Conservation (phyloP, 106 monocot species). For the Vanilla planifolia region DNA sequence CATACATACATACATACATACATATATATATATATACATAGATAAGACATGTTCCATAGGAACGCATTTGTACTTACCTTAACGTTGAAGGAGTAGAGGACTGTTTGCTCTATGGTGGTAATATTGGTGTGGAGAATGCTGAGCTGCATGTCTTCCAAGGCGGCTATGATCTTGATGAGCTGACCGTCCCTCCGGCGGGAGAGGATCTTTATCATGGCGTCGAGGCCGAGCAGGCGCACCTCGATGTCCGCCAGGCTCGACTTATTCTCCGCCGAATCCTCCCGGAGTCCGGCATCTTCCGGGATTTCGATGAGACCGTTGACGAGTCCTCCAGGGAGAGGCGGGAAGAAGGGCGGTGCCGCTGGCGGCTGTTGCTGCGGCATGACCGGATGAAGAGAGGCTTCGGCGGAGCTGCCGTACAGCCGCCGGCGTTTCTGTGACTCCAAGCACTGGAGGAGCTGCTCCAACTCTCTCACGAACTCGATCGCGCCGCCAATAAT, state of each 20-base stretch:
- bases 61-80: conserved; percentile 29
- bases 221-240: conserved; percentile 54
- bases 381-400: conserved; percentile 9
- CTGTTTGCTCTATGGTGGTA: conserved; percentile 88
- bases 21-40: neutral
- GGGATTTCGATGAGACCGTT: conserved; percentile 2
- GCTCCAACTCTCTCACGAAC: conserved; percentile 82
- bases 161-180: conserved; percentile 59
- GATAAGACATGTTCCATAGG: neutral
- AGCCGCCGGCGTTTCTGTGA: conserved; percentile 72
- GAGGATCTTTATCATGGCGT: conserved; percentile 75
- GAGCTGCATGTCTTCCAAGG: conserved; percentile 78
- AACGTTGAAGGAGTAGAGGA: conserved; percentile 90
- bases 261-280: conserved; percentile 72
- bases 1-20: neutral
- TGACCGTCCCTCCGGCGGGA: conserved; percentile 55
- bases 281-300: conserved; percentile 9
- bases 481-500: conserved; percentile 89
- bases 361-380: conserved; percentile 12
- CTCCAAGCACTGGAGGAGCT: conserved; percentile 83
- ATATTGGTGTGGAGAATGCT: conserved; percentile 73
- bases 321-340: conserved; percentile 15
- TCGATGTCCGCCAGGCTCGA: conserved; percentile 68
- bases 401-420: conserved; percentile 10
- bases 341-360: conserved; percentile 11